Base-by-base conservation (phyloP, 495 filamentous ascomycete species). In the Trichoderma erinaceum region DNA sequence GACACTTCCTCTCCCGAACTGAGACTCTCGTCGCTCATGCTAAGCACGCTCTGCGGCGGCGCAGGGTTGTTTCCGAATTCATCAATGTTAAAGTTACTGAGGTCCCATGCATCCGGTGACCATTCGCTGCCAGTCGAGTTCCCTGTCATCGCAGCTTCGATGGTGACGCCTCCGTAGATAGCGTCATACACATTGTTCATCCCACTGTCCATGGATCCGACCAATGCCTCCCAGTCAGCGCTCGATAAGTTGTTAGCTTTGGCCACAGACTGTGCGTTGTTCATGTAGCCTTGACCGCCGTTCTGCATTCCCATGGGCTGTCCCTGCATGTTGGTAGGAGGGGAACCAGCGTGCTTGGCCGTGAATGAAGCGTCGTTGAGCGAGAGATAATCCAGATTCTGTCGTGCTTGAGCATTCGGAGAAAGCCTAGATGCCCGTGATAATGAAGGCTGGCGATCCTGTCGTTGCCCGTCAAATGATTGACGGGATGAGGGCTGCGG, bases 121-220 rank as follows among this genome's bases (percentile, higher is more conserved):
- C 81, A 87, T 50, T 75, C 75, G 12, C 75, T 72, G 65, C 65
- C 43, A n/a, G 32, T 65, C 2, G 35, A 41, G 32, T 65, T 16
- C 7, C 32, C 35, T 10, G 32, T 29, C 8, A 75, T 81, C 18
- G 81, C 81, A 25, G 77, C 71, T 13, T 66, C 65, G 25, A 82
- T 43, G 12, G 75, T 75, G 58, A 85, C 86, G 16, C 89, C 89
- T 63, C 90, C 91, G 72, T 93, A 93, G 66, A 94, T 92, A 12
- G 89, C 87, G 70, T 90, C 91, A 81, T 92, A 95, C 12, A 94
- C 87, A 73, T 92, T 93, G 18, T 88, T 86, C 72, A 86, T 86
- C 5, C 89, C 91, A 43, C 87, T 86, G 69, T 95, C 92, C 78
- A 96, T 86, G 44, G 87, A 87, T 50, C 88, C 87, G 21, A 93